Base-by-base conservation (phyloP, 306 rosid genomes). In the Vigna mungo region DNA sequence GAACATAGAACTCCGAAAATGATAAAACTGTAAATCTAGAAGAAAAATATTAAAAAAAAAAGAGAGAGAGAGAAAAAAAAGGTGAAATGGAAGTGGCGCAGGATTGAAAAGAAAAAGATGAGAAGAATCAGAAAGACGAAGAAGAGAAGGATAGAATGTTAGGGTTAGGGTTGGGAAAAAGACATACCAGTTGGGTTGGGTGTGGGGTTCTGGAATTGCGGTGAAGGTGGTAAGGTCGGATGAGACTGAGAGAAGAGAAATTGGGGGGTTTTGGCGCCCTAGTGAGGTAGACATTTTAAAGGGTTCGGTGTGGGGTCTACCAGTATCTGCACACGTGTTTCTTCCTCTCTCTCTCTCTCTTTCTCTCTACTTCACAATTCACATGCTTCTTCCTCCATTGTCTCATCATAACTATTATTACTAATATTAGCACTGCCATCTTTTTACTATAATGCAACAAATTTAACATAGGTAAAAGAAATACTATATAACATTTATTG, bases 301-400 rank as follows among this genome's bases (percentile, higher is more conserved):
- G 80, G 86, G 74, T 51, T 83, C 64, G 78, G 63, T 78, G 83
- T 83, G 86, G 86, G 86, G 86, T 68, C 86, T 53, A 83, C 83
- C 59, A 5, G 4, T 17, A 14, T n/a, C 9, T 34, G n/a, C 76
- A 77, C 86, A 78, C 80, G 80, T 83, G 18, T 72, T 4, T 1
- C 4, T 9, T 12, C 30, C 10, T 64, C 49, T 25, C 27, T 25
- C 25, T 23, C 25, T 21, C 23, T 23, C 25, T 23, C n/a, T 18
- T n/a, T n/a, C n/a, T n/a, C 20, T 17, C 17, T 21, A 56, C 8
- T 17, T 39, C 18, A 39, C 11, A 39, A 1, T 8, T 39, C 41
- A 36, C 9, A 34, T 1, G 5, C 37, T 30, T 34, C 37, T 34
- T 6, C 6, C 37, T 36, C 41, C 2, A 36, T 6, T 6, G 0